phyloP scores from a whole-genome alignment of 2,329 filamentous ascomycete genomes.

The Capronia epimyces region DNA sequence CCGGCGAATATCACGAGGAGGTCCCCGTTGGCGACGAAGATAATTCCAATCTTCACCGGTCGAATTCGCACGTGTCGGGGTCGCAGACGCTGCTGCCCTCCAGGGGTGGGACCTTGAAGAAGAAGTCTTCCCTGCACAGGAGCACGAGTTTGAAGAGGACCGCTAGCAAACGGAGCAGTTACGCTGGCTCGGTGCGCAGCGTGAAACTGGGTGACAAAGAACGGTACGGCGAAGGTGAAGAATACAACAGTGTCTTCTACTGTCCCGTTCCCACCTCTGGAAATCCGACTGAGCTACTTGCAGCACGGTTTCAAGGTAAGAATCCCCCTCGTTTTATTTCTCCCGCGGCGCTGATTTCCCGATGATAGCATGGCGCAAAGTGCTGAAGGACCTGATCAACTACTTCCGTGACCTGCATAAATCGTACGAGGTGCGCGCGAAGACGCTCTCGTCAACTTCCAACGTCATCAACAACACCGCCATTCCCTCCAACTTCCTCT shows the following conservation, averaged over 20 bases:
- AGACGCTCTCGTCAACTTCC: conserved; percentile 73
- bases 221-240: conserved; percentile 57
- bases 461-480: conserved; percentile 77
- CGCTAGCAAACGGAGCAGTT: conserved; percentile 72
- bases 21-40: conserved; percentile 22
- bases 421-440: conserved; percentile 80
- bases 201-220: conserved; percentile 63
- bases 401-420: conserved; percentile 90
- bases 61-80: conserved; percentile 41
- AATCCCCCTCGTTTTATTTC: neutral
- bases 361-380: conserved; percentile 76
- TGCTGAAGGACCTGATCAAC: conserved; percentile 86
- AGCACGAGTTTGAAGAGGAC: conserved; percentile 70
- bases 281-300: conserved; percentile 80
- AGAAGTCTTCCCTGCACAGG: conserved; percentile 73
- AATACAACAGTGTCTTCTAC: conserved; percentile 77
- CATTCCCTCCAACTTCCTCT: conserved; percentile 69
- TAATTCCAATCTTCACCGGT: conserved; percentile 34
- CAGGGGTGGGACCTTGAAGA: conserved; percentile 73
- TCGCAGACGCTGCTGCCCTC: conserved; percentile 39
- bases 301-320: conserved; percentile 81
- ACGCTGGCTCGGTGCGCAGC: conserved; percentile 80
- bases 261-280: conserved; percentile 84
- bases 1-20: conserved; percentile 37
- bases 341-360: neutral